Conservation (phyloP, 179 eudicot genomes). For the Beta corolliflora region DNA sequence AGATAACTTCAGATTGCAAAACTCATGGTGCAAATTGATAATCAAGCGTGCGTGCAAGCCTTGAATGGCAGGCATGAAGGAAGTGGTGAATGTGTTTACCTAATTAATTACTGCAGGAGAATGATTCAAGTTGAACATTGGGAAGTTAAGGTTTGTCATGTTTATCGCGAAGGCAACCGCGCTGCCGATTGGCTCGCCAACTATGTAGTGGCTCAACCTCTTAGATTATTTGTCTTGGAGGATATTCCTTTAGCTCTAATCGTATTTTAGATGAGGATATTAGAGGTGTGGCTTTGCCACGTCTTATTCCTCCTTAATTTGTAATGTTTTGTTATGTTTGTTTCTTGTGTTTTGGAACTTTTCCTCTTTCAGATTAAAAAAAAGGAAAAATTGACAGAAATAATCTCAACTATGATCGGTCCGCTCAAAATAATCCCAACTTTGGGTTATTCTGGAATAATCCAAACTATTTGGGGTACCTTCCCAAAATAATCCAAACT, state of each 20-base stretch:
- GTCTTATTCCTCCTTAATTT: neutral
- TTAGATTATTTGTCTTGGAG: too few species aligned
- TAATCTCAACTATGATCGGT: too few species aligned
- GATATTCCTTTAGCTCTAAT: neutral
- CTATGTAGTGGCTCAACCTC: neutral
- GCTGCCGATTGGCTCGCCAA: too few species aligned
- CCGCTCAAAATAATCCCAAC: too few species aligned
- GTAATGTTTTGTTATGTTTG: too few species aligned
- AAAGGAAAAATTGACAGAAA: too few species aligned
- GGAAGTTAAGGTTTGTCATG: too few species aligned
- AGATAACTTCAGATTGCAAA: neutral
- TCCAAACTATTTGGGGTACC: too few species aligned
- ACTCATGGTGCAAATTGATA: neutral
- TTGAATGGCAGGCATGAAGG: neutral
- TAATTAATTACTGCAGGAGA: neutral
- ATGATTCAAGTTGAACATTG: neutral
- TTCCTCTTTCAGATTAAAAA: too few species aligned
- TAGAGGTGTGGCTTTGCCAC: neutral
- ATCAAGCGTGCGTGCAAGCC: neutral
- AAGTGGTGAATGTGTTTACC: neutral
- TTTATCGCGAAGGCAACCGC: neutral
- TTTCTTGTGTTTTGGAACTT: too few species aligned
- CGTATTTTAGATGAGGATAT: neutral
- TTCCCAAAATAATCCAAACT: too few species aligned
- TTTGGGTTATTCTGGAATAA: too few species aligned